phyloP scores from a whole-genome alignment of 345 rosid genomes.

The Syzygium grande region DNA sequence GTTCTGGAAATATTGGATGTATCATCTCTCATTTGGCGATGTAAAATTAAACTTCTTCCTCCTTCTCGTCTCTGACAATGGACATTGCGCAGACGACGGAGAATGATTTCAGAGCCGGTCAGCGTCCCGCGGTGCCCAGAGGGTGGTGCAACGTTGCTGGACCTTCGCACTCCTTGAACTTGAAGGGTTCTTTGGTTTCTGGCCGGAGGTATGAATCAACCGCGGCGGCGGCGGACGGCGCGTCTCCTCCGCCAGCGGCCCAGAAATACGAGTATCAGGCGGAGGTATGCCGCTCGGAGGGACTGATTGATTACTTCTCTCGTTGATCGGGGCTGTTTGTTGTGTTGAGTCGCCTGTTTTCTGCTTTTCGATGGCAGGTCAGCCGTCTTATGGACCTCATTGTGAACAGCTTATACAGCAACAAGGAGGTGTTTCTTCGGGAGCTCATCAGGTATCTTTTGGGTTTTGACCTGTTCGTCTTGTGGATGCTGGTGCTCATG shows the following conservation, averaged over 20 bases:
- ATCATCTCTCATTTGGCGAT: not conserved
- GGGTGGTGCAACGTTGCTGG: slow-evolving; percentile 18
- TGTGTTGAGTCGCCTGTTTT: not conserved
- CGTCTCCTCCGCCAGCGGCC: slow-evolving; percentile 38
- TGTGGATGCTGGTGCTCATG: not conserved
- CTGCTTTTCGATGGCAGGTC: slow-evolving; percentile 37
- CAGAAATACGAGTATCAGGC: slow-evolving; percentile 97
- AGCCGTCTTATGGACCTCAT: slow-evolving; percentile 99
- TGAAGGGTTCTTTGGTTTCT: slow-evolving; percentile 26
- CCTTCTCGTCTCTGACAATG: not conserved
- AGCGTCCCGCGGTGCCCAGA: slow-evolving; percentile 44
- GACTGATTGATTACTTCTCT: not conserved
- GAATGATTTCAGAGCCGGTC: slow-evolving; percentile 31
- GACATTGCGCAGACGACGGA: slow-evolving; percentile 28
- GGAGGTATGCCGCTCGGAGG: slow-evolving; percentile 36
- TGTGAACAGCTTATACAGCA: slow-evolving; percentile 90
- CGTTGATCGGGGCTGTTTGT: not conserved
- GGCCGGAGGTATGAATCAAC: slow-evolving; percentile 53
- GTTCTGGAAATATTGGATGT: not conserved
- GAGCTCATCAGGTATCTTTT: slow-evolving; percentile 77
- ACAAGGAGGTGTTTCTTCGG: slow-evolving; percentile 95
- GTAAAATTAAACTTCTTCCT: not conserved
- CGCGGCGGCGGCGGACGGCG: slow-evolving; percentile 59
- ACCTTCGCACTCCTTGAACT: slow-evolving; percentile 14
- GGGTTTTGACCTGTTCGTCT: not conserved